Percentiles rank a stretch among this genome's conserved stretches.
Conservation (phyloP, 208 protist species). For the Strigomonas culicis region DNA sequence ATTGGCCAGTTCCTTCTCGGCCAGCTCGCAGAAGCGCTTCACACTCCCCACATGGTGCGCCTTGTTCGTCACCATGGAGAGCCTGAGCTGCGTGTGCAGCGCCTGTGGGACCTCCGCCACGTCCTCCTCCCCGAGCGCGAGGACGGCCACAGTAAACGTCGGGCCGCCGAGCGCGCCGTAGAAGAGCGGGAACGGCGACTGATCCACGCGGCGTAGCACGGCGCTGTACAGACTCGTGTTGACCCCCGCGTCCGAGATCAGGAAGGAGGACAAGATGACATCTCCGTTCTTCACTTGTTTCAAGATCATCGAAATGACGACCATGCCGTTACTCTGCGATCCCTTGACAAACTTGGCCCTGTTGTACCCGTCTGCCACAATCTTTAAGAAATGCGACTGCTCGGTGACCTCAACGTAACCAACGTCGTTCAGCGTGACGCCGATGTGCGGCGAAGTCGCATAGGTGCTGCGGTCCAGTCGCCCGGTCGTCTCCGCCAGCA, state of each 20-base stretch:
- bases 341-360: slow-evolving; percentile 6
- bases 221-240: slow-evolving; percentile 25
- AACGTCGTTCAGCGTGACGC: slow-evolving; percentile 44
- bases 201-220: slow-evolving; percentile 29
- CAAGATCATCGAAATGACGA: slow-evolving; percentile 52
- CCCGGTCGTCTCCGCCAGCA: slow-evolving; percentile 21
- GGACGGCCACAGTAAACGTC: slow-evolving; percentile 43
- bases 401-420: slow-evolving; percentile 33
- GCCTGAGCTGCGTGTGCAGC: slow-evolving; percentile 49
- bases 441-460: slow-evolving; percentile 28
- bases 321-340: slow-evolving; percentile 21
- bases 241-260: slow-evolving; percentile 39
- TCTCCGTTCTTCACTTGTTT: slow-evolving; percentile 47
- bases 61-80: slow-evolving; percentile 41
- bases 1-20: slow-evolving; percentile 34
- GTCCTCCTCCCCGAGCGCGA: slow-evolving; percentile 31
- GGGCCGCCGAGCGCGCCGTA: slow-evolving; percentile 44
- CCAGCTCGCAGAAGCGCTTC: slow-evolving; percentile 35
- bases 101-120: slow-evolving; percentile 25
- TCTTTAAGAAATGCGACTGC: slow-evolving; percentile 12
- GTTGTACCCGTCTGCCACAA: slow-evolving; percentile 21
- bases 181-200: slow-evolving; percentile 39
- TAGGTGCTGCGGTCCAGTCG: slow-evolving; percentile 27
- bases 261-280: slow-evolving; percentile 56
- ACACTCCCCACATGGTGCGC: slow-evolving; percentile 40